Base-by-base conservation (phyloP, 345 rosid species). In the Moricandia arvensis region DNA sequence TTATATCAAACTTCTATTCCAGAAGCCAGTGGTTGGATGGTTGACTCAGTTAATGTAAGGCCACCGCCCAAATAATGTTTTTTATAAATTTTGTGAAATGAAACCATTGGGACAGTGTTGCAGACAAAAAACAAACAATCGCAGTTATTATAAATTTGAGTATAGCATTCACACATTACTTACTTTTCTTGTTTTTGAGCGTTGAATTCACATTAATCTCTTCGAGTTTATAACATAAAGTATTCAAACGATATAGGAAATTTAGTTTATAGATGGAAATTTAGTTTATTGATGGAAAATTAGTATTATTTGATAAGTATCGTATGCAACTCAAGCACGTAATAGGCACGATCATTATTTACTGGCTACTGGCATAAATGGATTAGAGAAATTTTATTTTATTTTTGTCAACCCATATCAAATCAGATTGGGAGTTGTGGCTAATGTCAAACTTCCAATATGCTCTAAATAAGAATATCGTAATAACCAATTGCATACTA, bases 401-500 rank as follows among this genome's bases (percentile, higher is more conserved):
- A 43, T 1, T 33, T 45, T 31, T 5, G 69, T 61, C 74, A 76
- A 76, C 74, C 8, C 43, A 75, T 6, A 68, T 59, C 61, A 68
- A 49, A 66, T 57, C 54, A 37, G 31, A 74, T 17, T 57, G 0
- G 27, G 30, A 69, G 59, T 68, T 68, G 35, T 37, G 33, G 59
- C 49, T 7, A 63, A 76, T 30, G 80, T 76, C 66, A 76, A 76
- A 55, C 60, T 70, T 17, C 31, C 21, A 49, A 61, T 68, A 68
- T 60, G 31, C 21, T 17, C 15, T 6, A 9, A 58, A 10, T 54
- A 7, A 2, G 8, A 43, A 67, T 18, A 31, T 66, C 17, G 47
- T 30, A 67, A 51, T 62, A 16, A 11, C 21, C 18, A 76, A 63
- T 54, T 63, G 59, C 51, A 54, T 68, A 45, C 43, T 0, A 47